Base-by-base conservation (phyloP, 768 basidiomycete genomes). In the Mycena epipterygia region DNA sequence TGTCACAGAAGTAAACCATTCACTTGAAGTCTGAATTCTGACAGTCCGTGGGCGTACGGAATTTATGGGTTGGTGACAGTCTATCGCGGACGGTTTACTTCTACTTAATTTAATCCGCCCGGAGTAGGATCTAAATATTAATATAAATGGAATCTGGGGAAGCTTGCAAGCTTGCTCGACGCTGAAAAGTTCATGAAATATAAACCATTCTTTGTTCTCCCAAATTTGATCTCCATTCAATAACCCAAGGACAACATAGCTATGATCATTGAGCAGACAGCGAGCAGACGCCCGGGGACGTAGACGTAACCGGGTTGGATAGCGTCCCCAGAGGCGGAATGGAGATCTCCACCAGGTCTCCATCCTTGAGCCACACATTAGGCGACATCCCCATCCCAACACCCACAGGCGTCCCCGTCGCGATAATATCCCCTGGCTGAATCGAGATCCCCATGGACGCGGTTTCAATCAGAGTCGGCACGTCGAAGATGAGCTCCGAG, bases 401-500 rank as follows among this genome's bases (percentile, higher is more conserved):
- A 25, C 73, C 73, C 9, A 71, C 66, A 21, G 73, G 73, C 19
- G 70, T 74, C 5, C 73, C 73, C 12, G 73, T 74, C 53, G 73
- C 73, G 32, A 74, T 74, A 33, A 74, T 55, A 32, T 74, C 73
- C 11, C 73, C 73, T 8, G 73, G 73, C 30, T 74, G 73, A 12
- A 74, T 55, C 21, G 73, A 74, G 30, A 74, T 71, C 1, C 73
- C 73, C 73, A 74, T 64, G 19, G 70, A 71, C 29, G 60, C 67
- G 29, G 73, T 74, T n/a, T 59, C 44, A 49, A 74, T 58, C 39
- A 74, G 73, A 3, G 70, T 74, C 39, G 73, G 73, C 25, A 74
- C 58, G 49, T 74, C 73, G 53, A 74, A 74, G 61, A 71, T 74
- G 48, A 74, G 73, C 67, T 74, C 73, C 4, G 73, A 64, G n/a